These are phyloP conservation scores for Pisolithus marmoratus DNA, from an alignment of 768 basidiomycete genomes.

Conservation along the genomic window DNA sequence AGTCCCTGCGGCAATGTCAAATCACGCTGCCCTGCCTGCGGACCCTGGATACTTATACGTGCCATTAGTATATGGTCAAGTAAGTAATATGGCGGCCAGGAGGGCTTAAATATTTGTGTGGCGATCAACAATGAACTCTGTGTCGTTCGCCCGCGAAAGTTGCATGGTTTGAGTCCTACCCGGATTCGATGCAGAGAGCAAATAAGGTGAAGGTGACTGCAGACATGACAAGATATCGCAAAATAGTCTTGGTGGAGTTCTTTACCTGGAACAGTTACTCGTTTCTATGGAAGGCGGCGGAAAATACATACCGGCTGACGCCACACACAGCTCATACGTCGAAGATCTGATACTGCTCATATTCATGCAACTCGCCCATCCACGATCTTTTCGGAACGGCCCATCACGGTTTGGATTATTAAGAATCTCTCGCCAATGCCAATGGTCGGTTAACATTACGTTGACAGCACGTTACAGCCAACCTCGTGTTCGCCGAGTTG, in stretches of 20 bases:
- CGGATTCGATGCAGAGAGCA: too few relatives aligned
- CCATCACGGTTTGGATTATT: background rate
- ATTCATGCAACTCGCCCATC: background rate
- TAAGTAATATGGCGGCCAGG: background rate
- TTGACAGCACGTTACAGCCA: slow-evolving; percentile 15
- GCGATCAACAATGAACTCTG: background rate
- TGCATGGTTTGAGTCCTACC: too few relatives aligned
- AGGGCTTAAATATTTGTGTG: background rate
- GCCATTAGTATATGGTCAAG: background rate
- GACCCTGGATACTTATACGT: background rate
- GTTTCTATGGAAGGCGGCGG: too few relatives aligned
- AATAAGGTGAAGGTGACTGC: too few relatives aligned
- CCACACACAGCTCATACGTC: too few relatives aligned
- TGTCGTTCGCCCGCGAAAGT: too few relatives aligned
- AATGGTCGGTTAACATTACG: slow-evolving; percentile 10
- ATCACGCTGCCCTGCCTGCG: background rate
- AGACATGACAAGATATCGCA: too few relatives aligned
- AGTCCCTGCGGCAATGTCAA: too few relatives aligned
- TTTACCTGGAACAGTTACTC: too few relatives aligned
- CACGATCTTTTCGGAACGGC: background rate
- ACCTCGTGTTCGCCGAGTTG: slow-evolving; percentile 21
- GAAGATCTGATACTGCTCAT: too few relatives aligned
- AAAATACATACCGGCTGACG: too few relatives aligned
- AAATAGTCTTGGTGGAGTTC: too few relatives aligned
- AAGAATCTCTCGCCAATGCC: slow-evolving; percentile 4